phyloP scores from a whole-genome alignment of 768 basidiomycete species.

The Lactifluus rugatus region DNA sequence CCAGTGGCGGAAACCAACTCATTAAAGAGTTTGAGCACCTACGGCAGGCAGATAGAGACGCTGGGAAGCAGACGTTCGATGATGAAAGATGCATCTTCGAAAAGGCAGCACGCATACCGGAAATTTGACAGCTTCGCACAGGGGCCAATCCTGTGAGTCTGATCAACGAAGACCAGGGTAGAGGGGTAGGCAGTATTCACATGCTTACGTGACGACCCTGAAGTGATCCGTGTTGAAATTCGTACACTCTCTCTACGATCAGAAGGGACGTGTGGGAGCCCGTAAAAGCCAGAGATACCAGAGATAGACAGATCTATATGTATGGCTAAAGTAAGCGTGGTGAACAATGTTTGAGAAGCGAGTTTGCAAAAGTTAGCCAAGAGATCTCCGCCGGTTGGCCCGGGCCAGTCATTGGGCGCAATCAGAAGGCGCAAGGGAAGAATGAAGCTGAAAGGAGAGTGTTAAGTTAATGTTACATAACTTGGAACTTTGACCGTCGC shows the following conservation, averaged over 20 bases:
- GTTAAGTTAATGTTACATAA: neutral
- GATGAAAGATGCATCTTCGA: neutral
- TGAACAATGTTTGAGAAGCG: neutral
- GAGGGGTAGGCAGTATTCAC: neutral
- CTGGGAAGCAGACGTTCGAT: neutral
- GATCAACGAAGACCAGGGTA: slow-evolving; percentile 3
- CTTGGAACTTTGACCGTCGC: neutral
- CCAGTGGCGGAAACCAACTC: neutral
- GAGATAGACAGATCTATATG: neutral
- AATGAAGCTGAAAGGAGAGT: neutral
- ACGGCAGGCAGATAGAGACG: neutral
- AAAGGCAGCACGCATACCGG: neutral
- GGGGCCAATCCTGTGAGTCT: neutral
- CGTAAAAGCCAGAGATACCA: slow-evolving; percentile 8
- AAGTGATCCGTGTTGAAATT: neutral
- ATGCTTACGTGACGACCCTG: neutral
- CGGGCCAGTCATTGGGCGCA: neutral
- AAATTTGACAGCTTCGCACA: neutral
- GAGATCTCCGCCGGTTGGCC: neutral
- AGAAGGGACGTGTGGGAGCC: neutral
- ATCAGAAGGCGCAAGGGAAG: neutral
- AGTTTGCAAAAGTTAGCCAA: neutral
- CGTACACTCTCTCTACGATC: neutral
- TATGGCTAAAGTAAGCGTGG: neutral
- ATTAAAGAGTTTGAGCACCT: neutral